Conservation (phyloP, 169 alveolate genomes). For the Eimeria necatrix region DNA sequence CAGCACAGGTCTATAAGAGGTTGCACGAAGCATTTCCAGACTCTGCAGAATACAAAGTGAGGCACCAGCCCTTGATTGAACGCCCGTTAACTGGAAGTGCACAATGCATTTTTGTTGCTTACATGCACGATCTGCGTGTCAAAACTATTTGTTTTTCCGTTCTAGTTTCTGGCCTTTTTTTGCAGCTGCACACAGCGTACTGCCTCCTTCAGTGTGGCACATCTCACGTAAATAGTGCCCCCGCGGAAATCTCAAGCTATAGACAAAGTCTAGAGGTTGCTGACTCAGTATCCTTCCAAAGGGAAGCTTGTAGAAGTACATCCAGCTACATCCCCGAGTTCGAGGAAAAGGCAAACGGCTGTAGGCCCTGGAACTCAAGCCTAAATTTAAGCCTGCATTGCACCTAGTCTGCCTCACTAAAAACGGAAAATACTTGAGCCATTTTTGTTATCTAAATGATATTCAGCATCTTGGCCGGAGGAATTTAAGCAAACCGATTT, state of each 20-base stretch:
- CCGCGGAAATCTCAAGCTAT: too few species aligned
- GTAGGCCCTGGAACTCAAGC: background rate
- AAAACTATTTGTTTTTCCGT: background rate
- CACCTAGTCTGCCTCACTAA: too few species aligned
- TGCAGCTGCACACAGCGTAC: constrained; percentile 54
- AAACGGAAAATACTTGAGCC: too few species aligned
- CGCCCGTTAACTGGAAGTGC: too few species aligned
- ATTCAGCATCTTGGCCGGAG: too few species aligned
- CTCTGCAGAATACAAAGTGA: constrained; percentile 49
- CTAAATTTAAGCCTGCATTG: too few species aligned
- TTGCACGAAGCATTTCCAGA: constrained; percentile 46
- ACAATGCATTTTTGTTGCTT: background rate
- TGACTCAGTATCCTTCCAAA: too few species aligned
- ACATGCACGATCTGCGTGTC: background rate
- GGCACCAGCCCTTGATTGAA: background rate
- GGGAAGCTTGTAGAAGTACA: too few species aligned
- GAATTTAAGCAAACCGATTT: background rate
- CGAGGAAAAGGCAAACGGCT: background rate
- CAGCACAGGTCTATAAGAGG: constrained; percentile 42
- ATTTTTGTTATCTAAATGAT: too few species aligned
- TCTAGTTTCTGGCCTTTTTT: background rate
- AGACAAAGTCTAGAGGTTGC: too few species aligned
- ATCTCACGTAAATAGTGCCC: too few species aligned
- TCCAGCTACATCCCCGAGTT: too few species aligned
- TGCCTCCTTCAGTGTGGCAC: constrained; percentile 24